Percentiles rank a stretch among this genome's conserved stretches.
phyloP scores from a whole-genome alignment of 1,284 basidiomycete species.

The Tetrapyrgos nigripes region DNA sequence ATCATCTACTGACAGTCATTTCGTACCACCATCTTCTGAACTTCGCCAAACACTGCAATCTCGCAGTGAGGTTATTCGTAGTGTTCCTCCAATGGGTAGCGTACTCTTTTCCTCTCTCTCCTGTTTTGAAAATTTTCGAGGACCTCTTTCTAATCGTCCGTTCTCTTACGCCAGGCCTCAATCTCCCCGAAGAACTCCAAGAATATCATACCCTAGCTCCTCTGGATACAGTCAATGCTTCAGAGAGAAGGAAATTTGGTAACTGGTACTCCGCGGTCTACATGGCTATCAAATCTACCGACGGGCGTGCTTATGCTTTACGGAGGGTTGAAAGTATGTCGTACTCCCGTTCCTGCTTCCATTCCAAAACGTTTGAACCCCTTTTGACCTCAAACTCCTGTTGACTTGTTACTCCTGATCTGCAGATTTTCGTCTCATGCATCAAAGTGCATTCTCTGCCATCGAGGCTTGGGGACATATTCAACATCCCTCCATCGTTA shows the following conservation, averaged over 20 bases:
- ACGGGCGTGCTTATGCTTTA: conserved; percentile 83
- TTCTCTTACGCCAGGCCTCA: conserved; percentile 51
- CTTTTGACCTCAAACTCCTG: no score
- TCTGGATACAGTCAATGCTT: conserved; percentile 59
- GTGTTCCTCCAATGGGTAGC: conserved; percentile 29
- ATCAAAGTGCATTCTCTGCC: conserved; percentile 82
- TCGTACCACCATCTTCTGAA: conserved; percentile 61
- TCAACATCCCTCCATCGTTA: conserved; percentile 87
- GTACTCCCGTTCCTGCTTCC: conserved; percentile 6
- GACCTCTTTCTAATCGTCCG: conserved; percentile 29
- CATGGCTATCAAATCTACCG: conserved; percentile 79
- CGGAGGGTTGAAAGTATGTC: conserved; percentile 88
- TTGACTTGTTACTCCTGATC: conserved; percentile 7
- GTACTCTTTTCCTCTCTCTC: not conserved
- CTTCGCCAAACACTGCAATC: conserved; percentile 83
- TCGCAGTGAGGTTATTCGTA: conserved; percentile 78
- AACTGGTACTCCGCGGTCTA: conserved; percentile 85
- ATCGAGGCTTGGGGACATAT: conserved; percentile 92
- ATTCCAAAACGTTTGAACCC: conserved; percentile 21
- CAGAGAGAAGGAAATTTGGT: conserved; percentile 73
- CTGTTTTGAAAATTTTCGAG: not conserved
- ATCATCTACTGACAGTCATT: conserved; percentile 64
- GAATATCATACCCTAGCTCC: conserved; percentile 91
- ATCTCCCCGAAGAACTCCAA: conserved; percentile 87
- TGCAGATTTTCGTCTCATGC: conserved; percentile 83